These are phyloP conservation scores for Fusarium cicatricum DNA, from an alignment of 2,329 filamentous ascomycete genomes.

Conservation along the genomic window DNA sequence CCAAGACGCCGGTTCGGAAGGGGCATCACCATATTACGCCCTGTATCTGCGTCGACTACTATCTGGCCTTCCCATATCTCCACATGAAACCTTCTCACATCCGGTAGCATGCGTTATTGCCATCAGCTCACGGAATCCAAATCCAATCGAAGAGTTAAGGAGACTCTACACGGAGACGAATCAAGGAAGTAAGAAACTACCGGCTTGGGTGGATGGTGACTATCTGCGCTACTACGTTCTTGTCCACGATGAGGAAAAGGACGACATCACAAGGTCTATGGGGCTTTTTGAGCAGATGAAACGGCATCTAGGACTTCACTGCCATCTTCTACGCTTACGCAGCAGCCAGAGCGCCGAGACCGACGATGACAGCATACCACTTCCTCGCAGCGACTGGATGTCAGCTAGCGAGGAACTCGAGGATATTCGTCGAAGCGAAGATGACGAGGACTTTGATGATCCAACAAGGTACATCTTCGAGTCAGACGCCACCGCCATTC, in stretches of 20 bases:
- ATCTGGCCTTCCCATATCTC: constrained; percentile 78
- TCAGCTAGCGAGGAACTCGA: constrained; percentile 85
- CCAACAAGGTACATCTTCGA: constrained; percentile 85
- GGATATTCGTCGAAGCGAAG: constrained; percentile 73
- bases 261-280: constrained; percentile 91
- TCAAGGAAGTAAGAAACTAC: constrained; percentile 75
- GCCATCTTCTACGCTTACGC: constrained; percentile 86
- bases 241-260: constrained; percentile 94
- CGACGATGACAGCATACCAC: constrained; percentile 86
- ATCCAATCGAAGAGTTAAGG: constrained; percentile 86
- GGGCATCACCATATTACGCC: constrained; percentile 81
- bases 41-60: constrained; percentile 85
- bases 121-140: constrained; percentile 86
- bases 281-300: constrained; percentile 98
- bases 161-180: constrained; percentile 87
- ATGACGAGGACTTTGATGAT: constrained; percentile 73
- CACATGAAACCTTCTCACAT: constrained; percentile 93
- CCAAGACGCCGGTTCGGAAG: constrained; percentile 55
- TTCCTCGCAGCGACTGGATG: constrained; percentile 88
- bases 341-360: constrained; percentile 86
- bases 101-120: constrained; percentile 94
- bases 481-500: constrained; percentile 87
- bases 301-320: constrained; percentile 94
- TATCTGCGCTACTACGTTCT: constrained; percentile 96
- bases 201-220: constrained; percentile 88